Evolutionary conservation across 1,284 basidiomycete genomes (phyloP).

Genomic region (Cutaneotrichosporon cavernicola): DNA sequence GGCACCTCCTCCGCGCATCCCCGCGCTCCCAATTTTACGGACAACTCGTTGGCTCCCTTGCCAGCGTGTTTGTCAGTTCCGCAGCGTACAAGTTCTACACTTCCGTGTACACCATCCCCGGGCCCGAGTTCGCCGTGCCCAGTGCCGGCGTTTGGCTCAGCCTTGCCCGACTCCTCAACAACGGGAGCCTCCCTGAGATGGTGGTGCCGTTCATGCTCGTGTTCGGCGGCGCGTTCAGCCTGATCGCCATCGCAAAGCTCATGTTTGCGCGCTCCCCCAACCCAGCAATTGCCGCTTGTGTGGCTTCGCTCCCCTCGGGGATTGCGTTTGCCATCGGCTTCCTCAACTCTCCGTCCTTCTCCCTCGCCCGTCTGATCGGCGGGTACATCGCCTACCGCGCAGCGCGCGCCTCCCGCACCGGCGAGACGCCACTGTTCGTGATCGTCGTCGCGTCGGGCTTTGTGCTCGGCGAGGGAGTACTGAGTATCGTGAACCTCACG

Average conservation of each 20-base stretch:
- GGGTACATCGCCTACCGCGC: constrained; percentile 74
- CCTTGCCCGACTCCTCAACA: constrained; percentile 78
- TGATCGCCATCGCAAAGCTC: constrained; percentile 57
- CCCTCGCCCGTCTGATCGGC: constrained; percentile 83
- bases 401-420: constrained; percentile 54
- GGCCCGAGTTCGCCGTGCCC: constrained; percentile 88
- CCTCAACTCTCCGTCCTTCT: constrained; percentile 93
- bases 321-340: constrained; percentile 78
- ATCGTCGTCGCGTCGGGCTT: constrained; percentile 92
- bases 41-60: constrained; percentile 79
- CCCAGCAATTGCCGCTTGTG: constrained; percentile 52
- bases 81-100: constrained; percentile 86
- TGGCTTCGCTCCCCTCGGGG: constrained; percentile 79
- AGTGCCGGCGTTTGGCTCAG: constrained; percentile 82
- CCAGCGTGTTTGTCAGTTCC: constrained; percentile 84
- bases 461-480: constrained; percentile 85
- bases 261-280: constrained; percentile 7
- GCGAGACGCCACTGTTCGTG: constrained; percentile 64
- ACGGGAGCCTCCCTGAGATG: constrained; percentile 76
- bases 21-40: constrained; percentile 84
- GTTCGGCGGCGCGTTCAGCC: constrained; percentile 70
- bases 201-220: constrained; percentile 75
- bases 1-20: constrained; percentile 80
- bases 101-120: constrained; percentile 70
- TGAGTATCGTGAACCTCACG: constrained; percentile 75